These are phyloP conservation scores for Hemisphaericaspora lyxosophila DNA, from an alignment of 1,139 yeast genomes.

Conservation along the genomic window DNA sequence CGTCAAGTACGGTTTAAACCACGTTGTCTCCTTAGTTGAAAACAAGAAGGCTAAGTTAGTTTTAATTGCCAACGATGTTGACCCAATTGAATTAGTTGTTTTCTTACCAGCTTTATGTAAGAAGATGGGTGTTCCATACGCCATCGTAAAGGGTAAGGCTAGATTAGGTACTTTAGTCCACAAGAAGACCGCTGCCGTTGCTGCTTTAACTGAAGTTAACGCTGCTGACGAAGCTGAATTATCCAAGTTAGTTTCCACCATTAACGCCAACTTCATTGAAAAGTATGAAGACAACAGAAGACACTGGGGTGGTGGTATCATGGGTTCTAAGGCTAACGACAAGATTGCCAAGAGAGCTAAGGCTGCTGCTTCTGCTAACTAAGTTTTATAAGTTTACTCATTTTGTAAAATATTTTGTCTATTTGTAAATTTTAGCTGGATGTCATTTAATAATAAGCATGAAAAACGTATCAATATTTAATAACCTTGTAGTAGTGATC, in stretches of 20 bases:
- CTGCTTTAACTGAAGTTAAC: constrained; percentile 92
- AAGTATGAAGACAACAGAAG: constrained; percentile 94
- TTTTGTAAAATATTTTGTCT: constrained; percentile 2
- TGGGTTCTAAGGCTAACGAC: constrained; percentile 90
- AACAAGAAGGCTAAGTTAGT: constrained; percentile 97
- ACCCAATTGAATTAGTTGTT: constrained; percentile 94
- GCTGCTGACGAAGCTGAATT: constrained; percentile 94
- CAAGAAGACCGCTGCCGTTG: constrained; percentile 95
- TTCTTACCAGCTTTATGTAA: constrained; percentile 97
- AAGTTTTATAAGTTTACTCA: constrained; percentile 4
- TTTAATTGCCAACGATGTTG: constrained; percentile 95
- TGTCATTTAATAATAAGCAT: constrained; percentile 1
- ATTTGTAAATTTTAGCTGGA: constrained; percentile 6
- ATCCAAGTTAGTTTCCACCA: constrained; percentile 87
- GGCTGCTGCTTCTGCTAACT: constrained; percentile 27
- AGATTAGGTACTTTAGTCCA: constrained; percentile 96
- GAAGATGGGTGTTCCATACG: constrained; percentile 98
- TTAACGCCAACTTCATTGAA: constrained; percentile 87
- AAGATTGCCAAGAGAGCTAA: constrained; percentile 54
- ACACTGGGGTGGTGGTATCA: constrained; percentile 99
- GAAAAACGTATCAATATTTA: not conserved
- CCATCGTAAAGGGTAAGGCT: constrained; percentile 96
- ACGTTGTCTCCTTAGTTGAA: constrained; percentile 91
- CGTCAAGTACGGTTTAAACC: constrained; percentile 96
- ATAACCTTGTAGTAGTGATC: not conserved